These are phyloP conservation scores for Fusarium beomiforme DNA, from an alignment of 2,329 filamentous ascomycete genomes.

Conservation along the genomic window DNA sequence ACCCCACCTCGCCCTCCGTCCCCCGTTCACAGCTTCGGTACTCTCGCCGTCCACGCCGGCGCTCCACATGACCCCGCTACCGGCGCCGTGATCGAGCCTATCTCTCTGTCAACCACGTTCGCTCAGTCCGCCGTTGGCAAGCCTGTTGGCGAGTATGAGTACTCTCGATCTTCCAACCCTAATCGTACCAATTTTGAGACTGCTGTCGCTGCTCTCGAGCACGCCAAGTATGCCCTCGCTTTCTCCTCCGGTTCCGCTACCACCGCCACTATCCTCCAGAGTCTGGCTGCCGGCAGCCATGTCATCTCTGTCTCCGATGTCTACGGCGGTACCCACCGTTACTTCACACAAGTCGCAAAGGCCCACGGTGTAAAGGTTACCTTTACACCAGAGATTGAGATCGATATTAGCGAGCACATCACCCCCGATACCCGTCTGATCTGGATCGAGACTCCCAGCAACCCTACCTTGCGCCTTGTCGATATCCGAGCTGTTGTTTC, in stretches of 20 bases:
- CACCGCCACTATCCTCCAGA: conserved; percentile 93
- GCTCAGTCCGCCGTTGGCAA: conserved; percentile 89
- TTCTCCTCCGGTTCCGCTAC: conserved; percentile 95
- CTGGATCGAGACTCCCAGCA: conserved; percentile 95
- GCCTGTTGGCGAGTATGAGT: conserved; percentile 91
- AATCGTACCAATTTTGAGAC: conserved; percentile 95
- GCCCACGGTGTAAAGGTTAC: conserved; percentile 95
- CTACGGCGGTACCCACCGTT: conserved; percentile 96
- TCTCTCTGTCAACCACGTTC: conserved; percentile 96
- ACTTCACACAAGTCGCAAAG: conserved; percentile 97
- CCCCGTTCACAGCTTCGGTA: conserved; percentile 85
- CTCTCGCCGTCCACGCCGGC: conserved; percentile 93
- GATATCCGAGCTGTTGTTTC: conserved; percentile 89
- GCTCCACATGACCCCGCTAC: conserved; percentile 89
- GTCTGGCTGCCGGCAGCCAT: conserved; percentile 88
- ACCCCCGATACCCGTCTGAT: conserved; percentile 89
- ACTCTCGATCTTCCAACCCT: conserved; percentile 92
- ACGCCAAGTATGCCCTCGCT: conserved; percentile 90
- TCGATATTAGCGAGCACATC: conserved; percentile 86
- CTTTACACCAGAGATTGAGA: conserved; percentile 91
- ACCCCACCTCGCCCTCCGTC: conserved; percentile 78
- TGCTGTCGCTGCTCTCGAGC: conserved; percentile 90
- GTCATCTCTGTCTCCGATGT: conserved; percentile 97
- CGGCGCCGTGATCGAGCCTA: conserved; percentile 94
- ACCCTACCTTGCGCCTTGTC: conserved; percentile 91